A percentile compares a stretch with the other conserved stretches of the same genome.
Conservation (phyloP, 352 stramenopile species). For the Globisporangium parvum region DNA sequence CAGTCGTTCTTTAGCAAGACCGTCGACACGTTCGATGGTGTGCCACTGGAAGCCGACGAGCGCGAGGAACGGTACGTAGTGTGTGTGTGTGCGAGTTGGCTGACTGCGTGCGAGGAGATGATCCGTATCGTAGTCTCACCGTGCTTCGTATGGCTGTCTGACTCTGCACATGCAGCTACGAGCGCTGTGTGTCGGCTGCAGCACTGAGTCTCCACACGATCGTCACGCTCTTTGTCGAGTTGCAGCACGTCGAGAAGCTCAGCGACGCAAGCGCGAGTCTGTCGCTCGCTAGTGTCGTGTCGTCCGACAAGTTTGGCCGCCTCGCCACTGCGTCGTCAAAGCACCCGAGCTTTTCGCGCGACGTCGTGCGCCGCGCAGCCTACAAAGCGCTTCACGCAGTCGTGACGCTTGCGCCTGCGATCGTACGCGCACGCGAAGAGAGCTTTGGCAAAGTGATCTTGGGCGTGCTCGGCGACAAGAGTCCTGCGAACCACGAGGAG, state of each 20-base stretch:
- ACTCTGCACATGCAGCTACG: constrained; percentile 16
- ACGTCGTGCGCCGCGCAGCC: constrained; percentile 53
- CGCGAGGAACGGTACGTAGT: constrained; percentile 53
- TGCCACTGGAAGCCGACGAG: constrained; percentile 53
- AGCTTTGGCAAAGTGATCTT: constrained; percentile 70
- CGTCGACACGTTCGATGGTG: constrained; percentile 50
- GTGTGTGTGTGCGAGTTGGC: no score
- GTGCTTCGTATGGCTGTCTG: neutral
- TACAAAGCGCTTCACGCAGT: constrained; percentile 57
- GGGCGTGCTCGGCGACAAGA: constrained; percentile 63
- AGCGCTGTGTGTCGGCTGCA: constrained; percentile 59
- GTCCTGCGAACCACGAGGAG: constrained; percentile 50
- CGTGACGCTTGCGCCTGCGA: constrained; percentile 30
- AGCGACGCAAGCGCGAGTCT: constrained; percentile 24
- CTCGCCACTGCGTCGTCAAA: constrained; percentile 60
- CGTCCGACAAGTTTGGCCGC: constrained; percentile 50
- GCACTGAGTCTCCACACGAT: constrained; percentile 56
- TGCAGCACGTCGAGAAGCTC: constrained; percentile 33
- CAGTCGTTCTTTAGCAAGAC: constrained; percentile 57
- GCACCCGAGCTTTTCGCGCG: constrained; percentile 68
- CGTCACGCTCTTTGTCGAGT: constrained; percentile 38
- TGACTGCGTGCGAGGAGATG: no score
- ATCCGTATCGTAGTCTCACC: neutral
- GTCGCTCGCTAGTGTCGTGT: constrained; percentile 46
- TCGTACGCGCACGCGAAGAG: constrained; percentile 42